phyloP scores from a whole-genome alignment of 257 asterid species.

The Solanum clarkiae region DNA sequence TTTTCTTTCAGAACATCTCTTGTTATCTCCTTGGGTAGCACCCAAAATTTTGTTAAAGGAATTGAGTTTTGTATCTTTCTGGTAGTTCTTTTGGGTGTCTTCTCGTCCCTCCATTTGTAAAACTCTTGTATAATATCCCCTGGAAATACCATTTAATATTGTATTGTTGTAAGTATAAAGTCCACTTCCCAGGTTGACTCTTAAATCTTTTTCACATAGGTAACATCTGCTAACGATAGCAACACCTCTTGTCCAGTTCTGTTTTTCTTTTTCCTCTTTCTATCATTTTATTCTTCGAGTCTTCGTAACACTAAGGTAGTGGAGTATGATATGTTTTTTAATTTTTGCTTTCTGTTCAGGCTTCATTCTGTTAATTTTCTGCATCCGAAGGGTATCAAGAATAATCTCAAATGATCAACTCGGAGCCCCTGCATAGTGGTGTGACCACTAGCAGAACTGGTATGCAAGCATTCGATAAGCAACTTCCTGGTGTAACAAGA shows the following conservation, averaged over 20 bases:
- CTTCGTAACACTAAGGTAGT: neutral
- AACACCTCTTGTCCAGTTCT: neutral
- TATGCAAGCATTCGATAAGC: slow-evolving; percentile 42
- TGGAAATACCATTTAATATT: neutral
- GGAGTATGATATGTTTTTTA: neutral
- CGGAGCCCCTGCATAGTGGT: slow-evolving; percentile 1
- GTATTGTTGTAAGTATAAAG: neutral
- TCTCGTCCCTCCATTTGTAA: neutral
- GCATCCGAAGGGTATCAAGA: neutral
- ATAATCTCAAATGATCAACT: slow-evolving; percentile 1
- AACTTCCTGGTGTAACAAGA: slow-evolving; percentile 22
- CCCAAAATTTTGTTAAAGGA: neutral
- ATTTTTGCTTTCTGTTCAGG: neutral
- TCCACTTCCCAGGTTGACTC: neutral
- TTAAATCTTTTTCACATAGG: neutral
- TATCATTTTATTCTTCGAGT: neutral
- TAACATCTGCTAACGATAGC: neutral
- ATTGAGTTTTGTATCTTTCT: neutral
- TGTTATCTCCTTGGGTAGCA: neutral
- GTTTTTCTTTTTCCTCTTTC: neutral
- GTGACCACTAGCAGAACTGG: slow-evolving; percentile 15
- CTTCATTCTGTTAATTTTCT: neutral
- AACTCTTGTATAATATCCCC: neutral
- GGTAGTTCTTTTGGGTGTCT: neutral
- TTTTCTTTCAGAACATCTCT: neutral